Conservation (phyloP, 495 filamentous ascomycete genomes). For the Aspergillus carlsbadensis region DNA sequence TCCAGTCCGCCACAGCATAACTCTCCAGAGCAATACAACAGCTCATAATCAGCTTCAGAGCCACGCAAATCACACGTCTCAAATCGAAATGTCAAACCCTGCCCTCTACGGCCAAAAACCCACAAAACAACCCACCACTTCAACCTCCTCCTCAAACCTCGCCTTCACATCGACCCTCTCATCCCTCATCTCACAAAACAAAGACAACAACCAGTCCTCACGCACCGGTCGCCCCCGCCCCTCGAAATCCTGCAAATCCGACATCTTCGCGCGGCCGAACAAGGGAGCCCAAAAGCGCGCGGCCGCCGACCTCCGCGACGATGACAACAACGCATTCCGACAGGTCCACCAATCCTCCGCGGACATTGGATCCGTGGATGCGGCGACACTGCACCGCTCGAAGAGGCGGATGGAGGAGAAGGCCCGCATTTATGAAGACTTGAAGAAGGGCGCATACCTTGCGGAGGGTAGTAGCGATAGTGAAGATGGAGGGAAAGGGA, state of each 20-base stretch:
- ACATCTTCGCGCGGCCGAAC: constrained; percentile 71
- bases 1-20: background rate
- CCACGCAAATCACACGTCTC: background rate
- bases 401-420: constrained; percentile 85
- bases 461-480: constrained; percentile 27
- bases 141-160: constrained; percentile 68
- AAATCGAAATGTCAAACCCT: constrained; percentile 17
- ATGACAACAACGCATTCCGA: constrained; percentile 33
- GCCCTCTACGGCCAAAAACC: constrained; percentile 70
- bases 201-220: constrained; percentile 20
- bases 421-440: constrained; percentile 73
- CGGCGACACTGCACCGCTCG: constrained; percentile 54
- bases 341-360: constrained; percentile 38
- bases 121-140: constrained; percentile 46
- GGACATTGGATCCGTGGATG: constrained; percentile 44
- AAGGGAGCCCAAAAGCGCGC: constrained; percentile 67
- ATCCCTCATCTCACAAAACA: constrained; percentile 59
- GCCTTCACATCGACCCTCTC: constrained; percentile 77
- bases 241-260: constrained; percentile 60
- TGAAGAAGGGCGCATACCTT: constrained; percentile 70
- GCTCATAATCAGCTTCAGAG: background rate
- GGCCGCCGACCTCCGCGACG: constrained; percentile 43
- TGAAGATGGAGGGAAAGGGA: constrained; percentile 47
- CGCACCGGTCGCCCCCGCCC: constrained; percentile 61
- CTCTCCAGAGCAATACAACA: background rate